phyloP scores from a whole-genome alignment of 1,284 basidiomycete species.

The Psilocybe mexicana region DNA sequence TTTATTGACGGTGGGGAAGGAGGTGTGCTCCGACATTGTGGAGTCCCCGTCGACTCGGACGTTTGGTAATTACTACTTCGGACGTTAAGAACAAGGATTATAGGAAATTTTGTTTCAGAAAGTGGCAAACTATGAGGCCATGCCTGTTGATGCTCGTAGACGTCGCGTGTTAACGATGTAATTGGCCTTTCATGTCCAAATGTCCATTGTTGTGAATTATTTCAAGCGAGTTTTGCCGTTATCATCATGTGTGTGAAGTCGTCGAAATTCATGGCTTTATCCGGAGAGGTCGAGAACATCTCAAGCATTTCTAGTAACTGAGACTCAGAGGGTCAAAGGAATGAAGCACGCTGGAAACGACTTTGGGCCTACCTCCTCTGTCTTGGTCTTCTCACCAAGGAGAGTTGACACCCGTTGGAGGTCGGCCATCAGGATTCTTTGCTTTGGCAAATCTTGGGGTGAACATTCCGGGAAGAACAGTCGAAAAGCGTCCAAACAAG shows the following conservation, averaged over 20 bases:
- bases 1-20: too few species aligned
- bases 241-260: slow-evolving; percentile 78
- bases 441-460: slow-evolving; percentile 43
- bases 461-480: slow-evolving; percentile 63
- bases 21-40: too few species aligned
- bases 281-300: slow-evolving; percentile 64
- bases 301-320: slow-evolving; percentile 77
- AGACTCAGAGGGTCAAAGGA: background rate
- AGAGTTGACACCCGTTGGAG: slow-evolving; percentile 55
- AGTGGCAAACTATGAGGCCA: too few species aligned
- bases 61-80: too few species aligned
- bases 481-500: slow-evolving; percentile 58
- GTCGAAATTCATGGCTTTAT: slow-evolving; percentile 62
- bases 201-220: background rate
- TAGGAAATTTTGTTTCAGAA: too few species aligned
- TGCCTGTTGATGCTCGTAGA: too few species aligned
- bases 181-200: background rate
- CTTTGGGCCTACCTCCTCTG: slow-evolving; percentile 57
- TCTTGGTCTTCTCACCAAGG: slow-evolving; percentile 68
- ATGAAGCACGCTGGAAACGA: background rate
- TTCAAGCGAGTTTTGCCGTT: slow-evolving; percentile 44
- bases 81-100: too few species aligned
- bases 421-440: slow-evolving; percentile 64
- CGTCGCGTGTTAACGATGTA: background rate
- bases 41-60: too few species aligned